Percentiles rank a stretch among this genome's conserved stretches.
Evolutionary conservation across 2,329 filamentous ascomycete genomes (phyloP).

Genomic region (Furcasterigmium sp.): DNA sequence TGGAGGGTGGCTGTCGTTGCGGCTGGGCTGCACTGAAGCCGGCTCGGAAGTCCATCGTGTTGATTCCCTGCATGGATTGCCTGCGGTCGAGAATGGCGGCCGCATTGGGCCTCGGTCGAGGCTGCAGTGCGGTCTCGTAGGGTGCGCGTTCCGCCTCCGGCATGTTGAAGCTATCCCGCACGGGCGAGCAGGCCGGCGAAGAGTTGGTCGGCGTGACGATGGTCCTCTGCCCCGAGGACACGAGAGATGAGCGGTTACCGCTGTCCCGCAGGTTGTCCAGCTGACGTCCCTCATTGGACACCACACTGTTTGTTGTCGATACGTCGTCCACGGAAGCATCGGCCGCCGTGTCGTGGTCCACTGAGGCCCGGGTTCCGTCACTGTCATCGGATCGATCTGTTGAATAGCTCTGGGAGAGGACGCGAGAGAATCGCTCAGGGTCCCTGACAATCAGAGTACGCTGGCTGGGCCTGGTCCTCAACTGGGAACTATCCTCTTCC

Average conservation of each 20-base stretch:
- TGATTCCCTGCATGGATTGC: constrained; percentile 44
- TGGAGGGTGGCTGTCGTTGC: constrained; percentile 12
- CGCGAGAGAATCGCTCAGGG: constrained; percentile 37
- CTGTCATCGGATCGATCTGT: constrained; percentile 13
- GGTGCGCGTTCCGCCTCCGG: constrained; percentile 13
- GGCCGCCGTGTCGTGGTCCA: constrained; percentile 16
- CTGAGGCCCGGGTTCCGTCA: constrained; percentile 5
- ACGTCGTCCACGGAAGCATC: constrained; percentile 35
- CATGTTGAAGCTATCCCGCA: constrained; percentile 41
- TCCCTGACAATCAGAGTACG: constrained; percentile 43
- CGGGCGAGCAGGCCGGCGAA: constrained; percentile 53
- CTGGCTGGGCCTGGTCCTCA: constrained; percentile 36
- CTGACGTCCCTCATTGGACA: constrained; percentile 54
- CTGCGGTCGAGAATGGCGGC: constrained; percentile 44
- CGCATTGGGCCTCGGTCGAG: constrained; percentile 45
- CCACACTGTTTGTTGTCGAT: constrained; percentile 52
- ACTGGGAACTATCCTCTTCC: constrained; percentile 26
- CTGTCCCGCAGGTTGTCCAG: constrained; percentile 54
- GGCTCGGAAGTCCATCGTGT: constrained; percentile 32
- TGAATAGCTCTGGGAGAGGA: constrained; percentile 28
- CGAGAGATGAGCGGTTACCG: constrained; percentile 50
- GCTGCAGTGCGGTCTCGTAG: constrained; percentile 13
- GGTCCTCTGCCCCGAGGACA: constrained; percentile 57
- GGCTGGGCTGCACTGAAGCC: constrained; percentile 9
- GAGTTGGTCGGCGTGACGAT: constrained; percentile 53